Base-by-base conservation (phyloP, 495 filamentous ascomycete species). In the Penicillium desertorum region DNA sequence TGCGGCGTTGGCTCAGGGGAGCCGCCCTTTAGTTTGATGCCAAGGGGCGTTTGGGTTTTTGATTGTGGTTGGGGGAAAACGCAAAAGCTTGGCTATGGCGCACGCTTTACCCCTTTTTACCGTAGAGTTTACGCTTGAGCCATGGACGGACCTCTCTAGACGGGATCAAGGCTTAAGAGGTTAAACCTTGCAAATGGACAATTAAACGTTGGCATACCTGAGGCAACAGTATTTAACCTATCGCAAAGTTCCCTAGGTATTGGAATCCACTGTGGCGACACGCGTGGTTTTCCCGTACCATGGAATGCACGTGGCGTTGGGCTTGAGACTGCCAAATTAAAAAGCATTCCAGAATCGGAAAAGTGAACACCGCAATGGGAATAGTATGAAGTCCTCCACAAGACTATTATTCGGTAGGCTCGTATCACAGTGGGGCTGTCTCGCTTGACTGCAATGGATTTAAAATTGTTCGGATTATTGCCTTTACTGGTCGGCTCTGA, bases 291-390 rank as follows among this genome's bases (percentile, higher is more conserved):
- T 12, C 10, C 45, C 16, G 51, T 61, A 57, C 66, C 67, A 66
- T 52, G 67, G 64, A 30, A 49, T 45, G 34, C 62, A 70, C 64
- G 64, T 67, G 67, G 67, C 63, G 57, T 34, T 45, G 7, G 30
- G 30, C 4, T 36, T 36, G 11, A 2, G 57, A 39, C 16, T 27
- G 17, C 8, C 30, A n/a, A 49, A 51, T 55, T 50, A 42, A 16
- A 46, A 37, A 44, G 20, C 27, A 7, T 29, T 8, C 27, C 27
- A 29, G 27, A 29, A 9, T 5, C 1, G 27, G 27, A 8, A 29
- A 9, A 29, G 7, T 7, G 27, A 29, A 9, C 7, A 2, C 27
- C 2, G 7, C 5, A 29, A 29, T 29, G 27, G 27, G 27, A 9
- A 29, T 29, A 29, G 7, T 29, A 9, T 2, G 27, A 8, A 7